Evolutionary conservation across 768 basidiomycete genomes (phyloP).

Genomic region (Obba rivulosa): DNA sequence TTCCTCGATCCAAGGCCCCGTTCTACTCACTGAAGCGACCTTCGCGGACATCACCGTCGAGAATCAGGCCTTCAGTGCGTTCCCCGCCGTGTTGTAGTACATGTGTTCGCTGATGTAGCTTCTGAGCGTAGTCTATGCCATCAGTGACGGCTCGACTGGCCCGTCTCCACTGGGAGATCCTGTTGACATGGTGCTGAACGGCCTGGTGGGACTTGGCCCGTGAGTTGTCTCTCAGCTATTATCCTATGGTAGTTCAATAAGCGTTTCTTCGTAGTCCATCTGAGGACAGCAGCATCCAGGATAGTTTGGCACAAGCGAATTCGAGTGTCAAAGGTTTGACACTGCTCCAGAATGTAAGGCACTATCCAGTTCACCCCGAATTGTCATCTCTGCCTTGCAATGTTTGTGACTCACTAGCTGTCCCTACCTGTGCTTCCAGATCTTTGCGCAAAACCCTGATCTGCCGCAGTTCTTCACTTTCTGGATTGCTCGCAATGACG

Average conservation of each 20-base stretch:
- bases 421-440: background rate
- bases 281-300: background rate
- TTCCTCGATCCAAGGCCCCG: background rate
- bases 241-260: background rate
- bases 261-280: background rate
- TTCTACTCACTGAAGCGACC: background rate
- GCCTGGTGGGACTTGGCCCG: constrained; percentile 1
- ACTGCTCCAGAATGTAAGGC: background rate
- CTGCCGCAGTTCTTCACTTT: constrained; percentile 1
- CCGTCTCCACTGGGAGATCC: too few species aligned
- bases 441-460: constrained; percentile 1
- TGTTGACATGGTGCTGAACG: background rate
- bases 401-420: too few species aligned
- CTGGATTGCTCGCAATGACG: constrained; percentile 3
- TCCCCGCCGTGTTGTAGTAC: too few species aligned
- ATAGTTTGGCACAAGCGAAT: background rate
- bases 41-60: background rate
- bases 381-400: too few species aligned
- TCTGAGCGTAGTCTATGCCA: too few species aligned
- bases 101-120: too few species aligned
- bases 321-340: background rate
- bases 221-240: background rate
- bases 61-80: constrained; percentile 1
- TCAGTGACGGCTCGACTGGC: too few species aligned
- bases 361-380: too few species aligned